phyloP scores from a whole-genome alignment of 2,329 filamentous ascomycete species.

The Dactylellina drechsleri region DNA sequence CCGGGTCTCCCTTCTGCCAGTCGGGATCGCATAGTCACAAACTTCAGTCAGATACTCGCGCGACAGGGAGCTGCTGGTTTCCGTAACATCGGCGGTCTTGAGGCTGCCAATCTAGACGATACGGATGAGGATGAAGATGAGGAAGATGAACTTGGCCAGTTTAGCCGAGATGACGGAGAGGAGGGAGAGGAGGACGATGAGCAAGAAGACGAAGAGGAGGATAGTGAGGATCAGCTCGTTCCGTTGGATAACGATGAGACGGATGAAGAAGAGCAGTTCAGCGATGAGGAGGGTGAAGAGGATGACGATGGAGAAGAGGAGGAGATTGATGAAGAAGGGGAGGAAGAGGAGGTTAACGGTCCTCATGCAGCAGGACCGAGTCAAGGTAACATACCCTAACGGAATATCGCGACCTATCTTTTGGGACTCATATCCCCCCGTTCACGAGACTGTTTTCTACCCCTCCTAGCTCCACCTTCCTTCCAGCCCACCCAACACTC shows the following conservation, averaged over 20 bases:
- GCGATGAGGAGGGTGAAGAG: slow-evolving; percentile 11
- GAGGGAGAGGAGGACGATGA: slow-evolving; percentile 9
- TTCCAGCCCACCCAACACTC: background rate
- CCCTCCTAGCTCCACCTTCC: background rate
- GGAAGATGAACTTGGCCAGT: background rate
- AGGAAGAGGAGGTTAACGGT: slow-evolving; percentile 30
- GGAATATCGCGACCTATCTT: too few relatives aligned
- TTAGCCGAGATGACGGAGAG: background rate
- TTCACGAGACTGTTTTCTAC: background rate
- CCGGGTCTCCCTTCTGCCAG: background rate
- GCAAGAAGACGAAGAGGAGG: slow-evolving; percentile 33
- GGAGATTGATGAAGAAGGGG: slow-evolving; percentile 28
- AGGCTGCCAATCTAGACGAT: slow-evolving; percentile 25
- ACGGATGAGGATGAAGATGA: slow-evolving; percentile 28
- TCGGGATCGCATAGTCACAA: slow-evolving; percentile 42
- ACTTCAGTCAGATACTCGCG: slow-evolving; percentile 46
- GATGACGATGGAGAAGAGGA: slow-evolving; percentile 25
- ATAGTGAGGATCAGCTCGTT: slow-evolving; percentile 39
- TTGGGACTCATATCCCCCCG: too few relatives aligned
- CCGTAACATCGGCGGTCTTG: slow-evolving; percentile 48
- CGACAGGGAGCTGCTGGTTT: slow-evolving; percentile 46
- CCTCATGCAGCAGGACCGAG: background rate
- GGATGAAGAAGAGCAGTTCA: slow-evolving; percentile 32
- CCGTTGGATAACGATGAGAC: slow-evolving; percentile 45
- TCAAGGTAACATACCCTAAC: slow-evolving; percentile 32